Base-by-base conservation (phyloP, 2,329 filamentous ascomycete species). In the Fusarium dimerum region DNA sequence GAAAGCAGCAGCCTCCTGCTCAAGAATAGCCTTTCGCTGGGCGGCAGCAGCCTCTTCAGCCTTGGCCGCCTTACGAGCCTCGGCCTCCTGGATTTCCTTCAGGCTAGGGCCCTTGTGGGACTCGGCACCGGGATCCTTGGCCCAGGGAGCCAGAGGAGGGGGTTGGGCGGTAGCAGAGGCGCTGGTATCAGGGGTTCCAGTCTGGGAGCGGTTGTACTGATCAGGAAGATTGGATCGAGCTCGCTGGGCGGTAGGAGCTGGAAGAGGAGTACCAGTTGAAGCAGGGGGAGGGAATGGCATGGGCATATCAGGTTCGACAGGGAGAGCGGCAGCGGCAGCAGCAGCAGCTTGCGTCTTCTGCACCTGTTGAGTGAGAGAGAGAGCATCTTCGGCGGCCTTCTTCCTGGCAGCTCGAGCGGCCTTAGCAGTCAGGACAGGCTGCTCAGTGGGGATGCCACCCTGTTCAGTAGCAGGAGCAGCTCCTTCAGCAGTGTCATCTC, bases 71-170 rank as follows among this genome's bases (percentile, higher is more conserved):
- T 94, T 95, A 67, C 89, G 90, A 36, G 93, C 93, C 71, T 99
- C 94, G 5, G 90, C 88, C 71, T 96, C 93, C 71, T 99, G 94
- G 20, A 99, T 99, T 68, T 99, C 92, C 74, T 92, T 96, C 57
- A 99, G 77, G 54, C 92, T 97, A 2, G 93, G 94, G 0, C 92
- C 92, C 71, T 90, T 95, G 40, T 90, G 85, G 20, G 81, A 75
- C 54, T 85, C 80, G 6, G 79, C 75, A 45, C 89, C 87, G 3
- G 83, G 82, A 59, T 97, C 92, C 70, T 94, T 94, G 6, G 94
- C 94, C 94, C 94, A 99, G 0, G 94, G 94, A 1, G 94, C 94
- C 60, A 97, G 76, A 0, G 93, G 90, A 5, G 92, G 84, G 2
- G 82, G 79, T 57, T 80, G 77, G 10, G 72, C 67, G 7, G 73